phyloP scores from a whole-genome alignment of 345 rosid genomes.

The Arabis alpina region DNA sequence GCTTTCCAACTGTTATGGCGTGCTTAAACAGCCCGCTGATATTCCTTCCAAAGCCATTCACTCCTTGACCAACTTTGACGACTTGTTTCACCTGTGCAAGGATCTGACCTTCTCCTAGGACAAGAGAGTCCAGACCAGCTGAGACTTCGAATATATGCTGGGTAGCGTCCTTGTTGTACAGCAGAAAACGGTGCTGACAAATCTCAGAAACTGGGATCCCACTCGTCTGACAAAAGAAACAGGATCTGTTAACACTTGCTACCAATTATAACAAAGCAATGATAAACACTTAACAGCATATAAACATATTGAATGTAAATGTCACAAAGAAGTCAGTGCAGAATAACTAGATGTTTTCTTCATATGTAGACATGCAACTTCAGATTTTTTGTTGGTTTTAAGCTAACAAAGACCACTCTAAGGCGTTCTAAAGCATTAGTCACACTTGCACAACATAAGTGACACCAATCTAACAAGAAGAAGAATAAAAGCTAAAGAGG shows the following conservation, averaged over 20 bases:
- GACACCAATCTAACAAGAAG: conserved; percentile 6
- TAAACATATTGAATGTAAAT: too few species aligned
- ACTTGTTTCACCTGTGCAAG: conserved; percentile 84
- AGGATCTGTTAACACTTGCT: conserved; percentile 10
- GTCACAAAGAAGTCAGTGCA: neutral
- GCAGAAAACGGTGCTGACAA: conserved; percentile 76
- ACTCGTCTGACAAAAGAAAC: conserved; percentile 63
- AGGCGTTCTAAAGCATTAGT: neutral
- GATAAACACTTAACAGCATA: too few species aligned
- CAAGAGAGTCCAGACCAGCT: conserved; percentile 88
- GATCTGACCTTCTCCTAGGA: conserved; percentile 83
- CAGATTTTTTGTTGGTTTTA: neutral
- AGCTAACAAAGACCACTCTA: neutral
- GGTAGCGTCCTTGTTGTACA: conserved; percentile 88
- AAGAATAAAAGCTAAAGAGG: neutral
- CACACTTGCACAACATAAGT: neutral
- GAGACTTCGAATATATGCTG: conserved; percentile 90
- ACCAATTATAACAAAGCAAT: neutral
- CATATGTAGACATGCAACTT: neutral
- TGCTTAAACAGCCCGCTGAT: conserved; percentile 77
- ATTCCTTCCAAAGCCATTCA: conserved; percentile 72
- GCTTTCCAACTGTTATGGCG: conserved; percentile 72
- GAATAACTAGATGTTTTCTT: too few species aligned
- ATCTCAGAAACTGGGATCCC: conserved; percentile 74
- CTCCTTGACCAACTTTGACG: conserved; percentile 78